Evolutionary conservation across 345 rosid species (phyloP).

Genomic region (Mallotus nudiflorus): DNA sequence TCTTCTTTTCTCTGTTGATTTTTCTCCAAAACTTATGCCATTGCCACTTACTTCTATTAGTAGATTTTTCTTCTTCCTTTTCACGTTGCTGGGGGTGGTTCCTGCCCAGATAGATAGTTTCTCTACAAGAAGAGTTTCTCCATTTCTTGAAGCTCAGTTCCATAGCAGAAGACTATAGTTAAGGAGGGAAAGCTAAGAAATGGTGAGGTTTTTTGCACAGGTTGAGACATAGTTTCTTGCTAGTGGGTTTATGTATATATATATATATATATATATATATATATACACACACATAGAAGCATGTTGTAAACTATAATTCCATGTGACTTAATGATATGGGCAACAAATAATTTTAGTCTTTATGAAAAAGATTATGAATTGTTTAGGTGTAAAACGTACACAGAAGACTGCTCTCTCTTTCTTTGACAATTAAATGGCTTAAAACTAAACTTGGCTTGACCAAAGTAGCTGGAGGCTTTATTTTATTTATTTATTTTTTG

Average conservation of each 20-base stretch:
- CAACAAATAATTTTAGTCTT: not conserved
- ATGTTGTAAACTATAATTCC: too few species aligned
- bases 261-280: not conserved
- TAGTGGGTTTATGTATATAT: not conserved
- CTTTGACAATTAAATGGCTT: too few species aligned
- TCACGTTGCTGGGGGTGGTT: not conserved
- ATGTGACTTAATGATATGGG: constrained; percentile 2
- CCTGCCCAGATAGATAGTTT: constrained; percentile 22
- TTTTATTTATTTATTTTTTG: too few species aligned
- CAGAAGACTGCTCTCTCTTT: too few species aligned
- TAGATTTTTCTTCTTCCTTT: not conserved
- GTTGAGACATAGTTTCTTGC: too few species aligned
- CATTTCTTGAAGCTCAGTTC: constrained; percentile 24
- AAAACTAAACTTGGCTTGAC: too few species aligned
- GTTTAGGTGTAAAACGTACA: not conserved
- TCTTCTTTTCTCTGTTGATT: constrained; percentile 37
- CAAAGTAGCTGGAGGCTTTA: too few species aligned
- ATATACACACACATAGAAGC: too few species aligned
- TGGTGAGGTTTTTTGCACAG: not conserved
- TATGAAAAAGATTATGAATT: not conserved
- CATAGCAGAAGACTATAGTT: not conserved
- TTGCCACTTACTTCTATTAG: constrained; percentile 18
- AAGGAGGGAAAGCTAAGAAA: not conserved
- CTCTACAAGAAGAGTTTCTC: constrained; percentile 19
- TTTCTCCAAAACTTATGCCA: constrained; percentile 36